phyloP scores from a whole-genome alignment of 805 yeast species.

The Yamadazyma tumulicola region DNA sequence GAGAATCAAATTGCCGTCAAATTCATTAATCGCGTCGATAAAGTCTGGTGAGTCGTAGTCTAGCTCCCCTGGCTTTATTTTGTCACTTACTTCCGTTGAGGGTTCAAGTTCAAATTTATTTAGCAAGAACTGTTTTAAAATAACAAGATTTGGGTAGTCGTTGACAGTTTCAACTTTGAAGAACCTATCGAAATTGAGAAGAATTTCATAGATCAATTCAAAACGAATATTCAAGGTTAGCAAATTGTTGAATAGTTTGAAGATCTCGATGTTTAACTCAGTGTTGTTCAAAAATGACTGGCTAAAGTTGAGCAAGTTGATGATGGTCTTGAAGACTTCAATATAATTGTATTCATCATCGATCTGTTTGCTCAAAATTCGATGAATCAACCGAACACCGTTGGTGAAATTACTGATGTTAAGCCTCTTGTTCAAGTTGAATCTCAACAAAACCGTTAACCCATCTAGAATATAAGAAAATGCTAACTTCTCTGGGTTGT shows the following conservation, averaged over 20 bases:
- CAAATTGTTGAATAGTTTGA: constrained; percentile 7
- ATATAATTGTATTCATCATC: constrained; percentile 19
- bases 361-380: constrained; percentile 5
- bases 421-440: constrained; percentile 35
- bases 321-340: constrained; percentile 29
- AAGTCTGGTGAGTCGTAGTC: constrained; percentile 29
- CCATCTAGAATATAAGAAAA: constrained; percentile 32
- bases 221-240: constrained; percentile 3
- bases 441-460: constrained; percentile 28
- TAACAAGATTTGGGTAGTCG: constrained; percentile 3
- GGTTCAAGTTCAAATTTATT: constrained; percentile 15
- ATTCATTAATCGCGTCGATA: constrained; percentile 12
- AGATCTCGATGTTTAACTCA: constrained; percentile 7
- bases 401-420: constrained; percentile 23
- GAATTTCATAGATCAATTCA: constrained; percentile 9
- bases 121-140: constrained; percentile 9
- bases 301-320: constrained; percentile 28
- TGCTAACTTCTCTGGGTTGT: constrained; percentile 24
- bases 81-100: constrained; percentile 6
- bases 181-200: constrained; percentile 14
- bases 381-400: constrained; percentile 8
- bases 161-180: constrained; percentile 4
- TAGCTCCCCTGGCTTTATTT: constrained; percentile 19
- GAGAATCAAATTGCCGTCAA: not conserved
- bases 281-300: constrained; percentile 4